phyloP scores from a whole-genome alignment of 352 stramenopile genomes.

The Phytophthora cryptogea region DNA sequence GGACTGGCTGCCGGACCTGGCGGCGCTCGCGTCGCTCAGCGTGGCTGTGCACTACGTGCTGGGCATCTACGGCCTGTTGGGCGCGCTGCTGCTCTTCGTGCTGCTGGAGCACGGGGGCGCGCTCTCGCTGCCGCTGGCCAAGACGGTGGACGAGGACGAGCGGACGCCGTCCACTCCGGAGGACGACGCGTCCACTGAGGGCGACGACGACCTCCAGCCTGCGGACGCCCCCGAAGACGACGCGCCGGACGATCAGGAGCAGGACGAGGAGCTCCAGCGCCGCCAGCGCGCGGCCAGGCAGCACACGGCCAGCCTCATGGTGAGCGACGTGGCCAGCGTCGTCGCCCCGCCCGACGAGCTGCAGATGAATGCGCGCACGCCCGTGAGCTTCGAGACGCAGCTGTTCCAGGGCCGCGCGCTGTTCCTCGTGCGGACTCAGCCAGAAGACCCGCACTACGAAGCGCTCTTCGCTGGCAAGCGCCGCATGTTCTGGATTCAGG shows the following conservation, averaged over 20 bases:
- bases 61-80: constrained; percentile 54
- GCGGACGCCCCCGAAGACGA: neutral
- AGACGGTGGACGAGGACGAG: constrained; percentile 11
- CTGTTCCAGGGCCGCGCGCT: constrained; percentile 80
- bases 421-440: constrained; percentile 82
- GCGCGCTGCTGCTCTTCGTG: constrained; percentile 42
- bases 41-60: constrained; percentile 73
- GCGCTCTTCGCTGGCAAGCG: constrained; percentile 65
- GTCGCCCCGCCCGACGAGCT: constrained; percentile 17
- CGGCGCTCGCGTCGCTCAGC: constrained; percentile 55
- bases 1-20: constrained; percentile 62
- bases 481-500: constrained; percentile 89
- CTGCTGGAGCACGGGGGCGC: constrained; percentile 43
- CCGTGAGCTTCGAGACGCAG: constrained; percentile 86
- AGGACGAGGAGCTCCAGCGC: constrained; percentile 12
- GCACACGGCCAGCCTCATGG: constrained; percentile 31
- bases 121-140: neutral
- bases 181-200: constrained; percentile 28
- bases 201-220: constrained; percentile 19
- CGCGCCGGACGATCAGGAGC: neutral
- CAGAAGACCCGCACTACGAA: constrained; percentile 54
- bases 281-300: constrained; percentile 7
- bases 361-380: constrained; percentile 60
- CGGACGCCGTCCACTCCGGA: constrained; percentile 19
- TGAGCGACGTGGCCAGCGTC: constrained; percentile 46